Percentiles rank a stretch among this genome's conserved stretches.
These are phyloP conservation scores for Cunninghamia lanceolata DNA, from an alignment of 75 land plant species.

Conservation along the genomic window DNA sequence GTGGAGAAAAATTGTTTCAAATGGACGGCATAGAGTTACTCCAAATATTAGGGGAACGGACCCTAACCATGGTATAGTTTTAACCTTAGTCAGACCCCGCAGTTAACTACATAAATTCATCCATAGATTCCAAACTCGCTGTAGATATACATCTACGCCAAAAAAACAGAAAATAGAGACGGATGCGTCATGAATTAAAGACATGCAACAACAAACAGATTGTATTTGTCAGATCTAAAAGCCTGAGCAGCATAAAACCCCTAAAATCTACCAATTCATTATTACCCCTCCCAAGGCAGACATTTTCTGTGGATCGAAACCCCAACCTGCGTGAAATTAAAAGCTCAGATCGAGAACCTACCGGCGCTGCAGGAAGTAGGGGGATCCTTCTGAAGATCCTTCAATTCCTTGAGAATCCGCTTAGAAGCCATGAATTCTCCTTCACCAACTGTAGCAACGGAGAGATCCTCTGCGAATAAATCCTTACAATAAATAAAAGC, in stretches of 20 bases:
- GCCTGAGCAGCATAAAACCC: background rate
- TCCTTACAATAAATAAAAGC: background rate
- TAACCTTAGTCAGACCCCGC: background rate
- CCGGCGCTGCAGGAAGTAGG: constrained; percentile 55
- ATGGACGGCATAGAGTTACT: background rate
- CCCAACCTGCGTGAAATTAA: background rate
- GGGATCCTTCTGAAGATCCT: constrained; percentile 44
- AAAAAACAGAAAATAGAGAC: background rate
- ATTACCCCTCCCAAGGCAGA: background rate
- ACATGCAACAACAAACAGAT: background rate
- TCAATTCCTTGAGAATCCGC: constrained; percentile 47
- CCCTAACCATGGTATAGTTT: background rate
- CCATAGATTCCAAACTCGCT: background rate
- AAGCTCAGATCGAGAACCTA: constrained; percentile 9
- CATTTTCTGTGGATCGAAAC: background rate
- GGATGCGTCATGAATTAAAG: background rate
- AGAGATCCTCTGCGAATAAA: background rate
- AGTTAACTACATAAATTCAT: background rate
- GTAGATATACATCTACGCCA: background rate
- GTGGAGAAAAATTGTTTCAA: background rate
- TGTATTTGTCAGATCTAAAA: background rate
- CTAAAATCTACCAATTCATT: background rate
- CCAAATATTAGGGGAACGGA: background rate
- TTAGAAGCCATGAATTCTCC: constrained; percentile 29
- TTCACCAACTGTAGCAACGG: background rate